Evolutionary conservation across 768 basidiomycete species (phyloP).

Genomic region (Pisolithus marmoratus): DNA sequence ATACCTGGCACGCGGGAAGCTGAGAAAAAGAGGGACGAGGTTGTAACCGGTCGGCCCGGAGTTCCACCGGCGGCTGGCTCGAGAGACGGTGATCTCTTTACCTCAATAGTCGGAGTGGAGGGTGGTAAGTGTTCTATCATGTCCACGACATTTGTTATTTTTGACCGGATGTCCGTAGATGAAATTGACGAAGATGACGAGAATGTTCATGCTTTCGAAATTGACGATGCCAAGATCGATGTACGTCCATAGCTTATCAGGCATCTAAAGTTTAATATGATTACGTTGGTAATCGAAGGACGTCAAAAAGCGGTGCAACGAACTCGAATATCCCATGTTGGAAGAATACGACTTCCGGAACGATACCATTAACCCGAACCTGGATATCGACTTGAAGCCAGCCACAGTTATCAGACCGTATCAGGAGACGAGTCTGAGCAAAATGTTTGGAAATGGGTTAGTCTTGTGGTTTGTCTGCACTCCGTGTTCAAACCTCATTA

Average conservation of each 20-base stretch:
- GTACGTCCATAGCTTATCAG: conserved; percentile 31
- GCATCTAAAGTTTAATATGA: not conserved
- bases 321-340: conserved; percentile 95
- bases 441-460: conserved; percentile 99
- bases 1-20: conserved; percentile 83
- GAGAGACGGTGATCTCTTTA: conserved; percentile 78
- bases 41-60: conserved; percentile 28
- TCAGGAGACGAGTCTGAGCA: conserved; percentile 96
- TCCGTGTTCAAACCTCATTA: conserved; percentile 1
- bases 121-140: conserved; percentile 47
- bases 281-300: conserved; percentile 43
- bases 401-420: conserved; percentile 96
- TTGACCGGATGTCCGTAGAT: conserved; percentile 42
- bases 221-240: conserved; percentile 90
- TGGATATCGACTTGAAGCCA: conserved; percentile 98
- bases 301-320: conserved; percentile 94
- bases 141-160: not conserved
- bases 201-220: conserved; percentile 95
- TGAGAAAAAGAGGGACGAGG: conserved; percentile 64
- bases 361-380: conserved; percentile 91
- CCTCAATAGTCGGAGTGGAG: conserved; percentile 94
- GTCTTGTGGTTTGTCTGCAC: conserved; percentile 11
- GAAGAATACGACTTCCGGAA: conserved; percentile 99
- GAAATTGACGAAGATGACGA: conserved; percentile 98
- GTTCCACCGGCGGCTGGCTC: conserved; percentile 23